Evolutionary conservation across 2,329 filamentous ascomycete genomes (phyloP), one percentile per base, ranked within the genome.

Genomic region (Fusarium bactridioides): DNA sequence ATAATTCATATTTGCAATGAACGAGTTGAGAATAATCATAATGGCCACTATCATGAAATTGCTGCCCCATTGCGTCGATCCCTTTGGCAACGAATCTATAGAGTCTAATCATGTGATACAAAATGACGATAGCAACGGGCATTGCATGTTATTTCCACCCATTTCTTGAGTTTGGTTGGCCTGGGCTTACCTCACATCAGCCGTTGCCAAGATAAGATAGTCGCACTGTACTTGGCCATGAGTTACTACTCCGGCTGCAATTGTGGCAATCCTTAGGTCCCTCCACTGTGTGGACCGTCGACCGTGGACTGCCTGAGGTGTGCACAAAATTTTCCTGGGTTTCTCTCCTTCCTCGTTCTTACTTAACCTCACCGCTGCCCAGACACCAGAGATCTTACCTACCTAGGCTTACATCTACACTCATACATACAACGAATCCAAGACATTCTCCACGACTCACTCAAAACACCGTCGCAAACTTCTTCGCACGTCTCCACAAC

Each of bases 351-450:
- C 61, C 45, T 61, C 61, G 50, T 64, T 60, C 59, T 40, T 69
- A 67, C 48, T 63, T 64, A 57, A 65, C 66, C 55, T 75, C 67
- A 74, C 72, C 69, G 73, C 72, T 73, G 63, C 72, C 69, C 69
- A 64, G 73, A 63, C 62, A 48, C 40, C 40, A 57, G 35, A 55
- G 29, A 35, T 19, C 15, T 35, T 16, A 35, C 33, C 54, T 57
- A 31, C 31, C 31, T 27, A 48, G 54, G 53, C 58, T 64, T 54
- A 51, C 67, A 54, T 50, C 56, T 72, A 18, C 57, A 59, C 64
- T 33, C 31, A 33, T 33, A 44, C 41, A 45, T 29, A 53, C 33
- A 43, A 51, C 44, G 38, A 33, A 27, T 35, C 31, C 53, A 56
- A 66, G 53, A 73, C 55, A 70, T 51, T 71, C 51, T 43, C 44